Evolutionary conservation across 2,329 filamentous ascomycete species (phyloP).

Genomic region (Hysterium pulicare): DNA sequence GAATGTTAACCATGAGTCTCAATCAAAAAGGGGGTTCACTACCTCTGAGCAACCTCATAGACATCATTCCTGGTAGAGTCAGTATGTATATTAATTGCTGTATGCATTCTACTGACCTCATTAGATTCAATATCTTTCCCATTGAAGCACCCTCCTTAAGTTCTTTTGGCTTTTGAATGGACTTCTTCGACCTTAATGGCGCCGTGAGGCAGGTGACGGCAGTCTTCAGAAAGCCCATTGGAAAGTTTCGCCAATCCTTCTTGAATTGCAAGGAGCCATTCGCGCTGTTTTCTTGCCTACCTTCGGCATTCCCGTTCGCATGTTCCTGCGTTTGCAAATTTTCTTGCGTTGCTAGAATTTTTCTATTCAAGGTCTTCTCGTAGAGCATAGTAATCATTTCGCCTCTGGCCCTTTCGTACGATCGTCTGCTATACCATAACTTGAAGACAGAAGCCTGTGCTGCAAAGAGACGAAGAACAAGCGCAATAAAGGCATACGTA

Average conservation of each 20-base stretch:
- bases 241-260: slow-evolving; percentile 2
- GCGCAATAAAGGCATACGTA: slow-evolving; percentile 61
- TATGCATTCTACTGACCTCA: slow-evolving; percentile 52
- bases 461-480: slow-evolving; percentile 59
- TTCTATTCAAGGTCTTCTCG: slow-evolving; percentile 70
- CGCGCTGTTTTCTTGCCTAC: slow-evolving; percentile 7
- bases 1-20: neutral
- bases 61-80: slow-evolving; percentile 56
- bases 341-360: slow-evolving; percentile 43
- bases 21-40: neutral
- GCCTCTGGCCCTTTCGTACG: slow-evolving; percentile 78
- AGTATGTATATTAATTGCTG: neutral
- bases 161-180: slow-evolving; percentile 23
- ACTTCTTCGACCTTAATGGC: slow-evolving; percentile 16
- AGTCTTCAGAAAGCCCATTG: slow-evolving; percentile 8
- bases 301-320: slow-evolving; percentile 13
- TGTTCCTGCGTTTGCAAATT: slow-evolving; percentile 24
- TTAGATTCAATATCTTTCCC: slow-evolving; percentile 85
- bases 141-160: slow-evolving; percentile 67
- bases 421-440: slow-evolving; percentile 78
- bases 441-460: slow-evolving; percentile 66
- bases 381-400: slow-evolving; percentile 85
- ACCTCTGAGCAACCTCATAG: slow-evolving; percentile 71
- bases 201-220: slow-evolving; percentile 11
- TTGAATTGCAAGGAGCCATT: slow-evolving; percentile 6